Base-by-base conservation (phyloP, 768 basidiomycete species). In the Galerina sulciceps region DNA sequence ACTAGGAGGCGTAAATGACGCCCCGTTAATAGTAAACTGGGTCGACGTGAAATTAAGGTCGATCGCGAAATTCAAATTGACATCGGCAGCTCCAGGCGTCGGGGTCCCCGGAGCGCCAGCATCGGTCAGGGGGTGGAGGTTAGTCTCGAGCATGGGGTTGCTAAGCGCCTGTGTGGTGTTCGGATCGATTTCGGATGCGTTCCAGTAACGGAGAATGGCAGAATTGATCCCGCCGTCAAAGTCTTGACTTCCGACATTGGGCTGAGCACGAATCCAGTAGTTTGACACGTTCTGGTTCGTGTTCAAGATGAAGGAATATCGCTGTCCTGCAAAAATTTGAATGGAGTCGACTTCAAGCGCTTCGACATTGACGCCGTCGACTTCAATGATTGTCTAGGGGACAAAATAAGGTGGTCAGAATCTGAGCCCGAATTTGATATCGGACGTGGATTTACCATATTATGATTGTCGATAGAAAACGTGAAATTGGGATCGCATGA, bases 151-250 rank as follows among this genome's bases (percentile, higher is more conserved):
- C 40, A 84, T 72, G 0, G 72, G 62, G 15, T 72, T 70, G 15
- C 45, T 54, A 23, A 53, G 51, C 50, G 64, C 38, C 60, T 65
- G 8, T 53, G 65, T 50, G 38, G 76, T 77, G 1, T 71, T 73
- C 4, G 85, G 85, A 35, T 86, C 84, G 10, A 61, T 58, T n/a
- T 49, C 54, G 0, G 71, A 60, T 10, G 85, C 85, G n/a, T 79
- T 80, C 1, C 34, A 64, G 56, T 86, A 86, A 51, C 81, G 57
- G 6, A 86, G 66, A 54, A 86, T 83, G 3, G 83, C 85, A 45
- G 74, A 74, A 66, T 81, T 84, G 57, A 78, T 71, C 2, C 64
- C 64, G 36, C 57, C 59, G 9, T 42, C 54, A 52, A 67, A 69
- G 52, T 57, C 63, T 13, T 26, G 51, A 3, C 46, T 58, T 1